Conservation (phyloP, 108 stramenopile genomes). For the Skeletonema marinoi region DNA sequence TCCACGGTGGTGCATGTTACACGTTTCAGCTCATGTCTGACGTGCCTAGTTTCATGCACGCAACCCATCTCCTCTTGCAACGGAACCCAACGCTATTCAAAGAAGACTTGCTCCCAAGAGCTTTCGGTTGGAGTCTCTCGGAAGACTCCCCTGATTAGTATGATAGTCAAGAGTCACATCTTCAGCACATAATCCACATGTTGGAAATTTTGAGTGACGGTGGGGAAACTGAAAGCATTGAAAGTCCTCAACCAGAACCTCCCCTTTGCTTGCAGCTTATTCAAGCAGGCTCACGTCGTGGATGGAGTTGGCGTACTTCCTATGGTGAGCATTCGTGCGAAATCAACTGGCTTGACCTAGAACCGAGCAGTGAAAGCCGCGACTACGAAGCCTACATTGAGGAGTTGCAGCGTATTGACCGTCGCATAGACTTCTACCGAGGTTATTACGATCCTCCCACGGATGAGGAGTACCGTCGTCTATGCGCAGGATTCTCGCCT, state of each 20-base stretch:
- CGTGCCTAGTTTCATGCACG: not conserved
- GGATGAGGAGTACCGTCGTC: not conserved
- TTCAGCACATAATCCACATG: too few species aligned
- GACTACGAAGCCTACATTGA: not conserved
- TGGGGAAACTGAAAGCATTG: too few species aligned
- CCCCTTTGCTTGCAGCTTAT: not conserved
- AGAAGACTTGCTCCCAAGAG: too few species aligned
- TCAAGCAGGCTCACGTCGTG: not conserved
- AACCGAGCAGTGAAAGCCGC: not conserved
- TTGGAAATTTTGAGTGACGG: too few species aligned
- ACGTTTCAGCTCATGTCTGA: not conserved
- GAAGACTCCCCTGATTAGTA: not conserved
- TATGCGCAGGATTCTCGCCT: not conserved
- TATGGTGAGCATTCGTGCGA: not conserved
- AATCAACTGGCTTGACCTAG: slow-evolving; percentile 4
- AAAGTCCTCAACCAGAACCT: too few species aligned
- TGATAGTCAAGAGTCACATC: too few species aligned
- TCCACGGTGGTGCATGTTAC: not conserved
- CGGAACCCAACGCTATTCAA: too few species aligned
- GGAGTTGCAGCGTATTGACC: not conserved
- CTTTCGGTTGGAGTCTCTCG: not conserved
- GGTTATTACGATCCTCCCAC: not conserved
- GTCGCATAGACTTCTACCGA: not conserved
- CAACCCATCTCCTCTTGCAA: too few species aligned
- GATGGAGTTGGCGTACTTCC: not conserved